Conservation (phyloP, 2,329 filamentous ascomycete genomes). For the Aureobasidium sp. region DNA sequence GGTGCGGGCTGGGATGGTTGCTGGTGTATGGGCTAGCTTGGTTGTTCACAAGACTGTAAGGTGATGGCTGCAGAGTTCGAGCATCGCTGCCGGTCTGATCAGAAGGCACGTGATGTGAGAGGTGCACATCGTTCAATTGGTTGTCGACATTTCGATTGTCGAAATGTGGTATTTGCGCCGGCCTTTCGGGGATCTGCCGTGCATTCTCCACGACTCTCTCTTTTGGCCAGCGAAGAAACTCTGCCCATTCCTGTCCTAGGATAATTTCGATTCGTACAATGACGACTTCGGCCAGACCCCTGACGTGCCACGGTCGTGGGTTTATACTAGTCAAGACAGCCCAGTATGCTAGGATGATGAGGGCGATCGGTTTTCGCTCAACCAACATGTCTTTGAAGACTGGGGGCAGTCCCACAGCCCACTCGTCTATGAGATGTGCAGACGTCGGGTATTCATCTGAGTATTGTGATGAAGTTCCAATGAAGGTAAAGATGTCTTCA, state of each 20-base stretch:
- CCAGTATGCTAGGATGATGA: conserved; percentile 13
- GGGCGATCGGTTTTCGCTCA: neutral
- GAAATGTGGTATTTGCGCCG: neutral
- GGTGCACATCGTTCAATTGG: neutral
- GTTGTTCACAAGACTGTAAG: neutral
- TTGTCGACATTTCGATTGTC: neutral
- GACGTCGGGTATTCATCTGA: neutral
- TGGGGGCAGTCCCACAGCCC: neutral
- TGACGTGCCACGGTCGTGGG: conserved; percentile 1
- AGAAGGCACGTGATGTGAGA: neutral
- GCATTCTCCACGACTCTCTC: neutral
- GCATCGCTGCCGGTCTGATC: neutral
- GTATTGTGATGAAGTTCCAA: neutral
- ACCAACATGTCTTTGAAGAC: conserved; percentile 6
- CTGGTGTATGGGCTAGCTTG: neutral
- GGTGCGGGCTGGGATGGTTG: neutral
- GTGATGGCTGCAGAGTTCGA: neutral
- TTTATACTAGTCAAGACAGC: conserved; percentile 2
- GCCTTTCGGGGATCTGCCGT: neutral
- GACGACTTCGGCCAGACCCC: neutral
- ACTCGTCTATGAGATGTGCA: neutral
- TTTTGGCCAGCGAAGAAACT: conserved; percentile 9
- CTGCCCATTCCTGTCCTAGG: neutral
- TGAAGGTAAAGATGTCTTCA: conserved; percentile 9
- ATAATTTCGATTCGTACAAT: neutral